Base-by-base conservation (phyloP, 176 grass and related monocot genomes). In the Areca catechu region DNA sequence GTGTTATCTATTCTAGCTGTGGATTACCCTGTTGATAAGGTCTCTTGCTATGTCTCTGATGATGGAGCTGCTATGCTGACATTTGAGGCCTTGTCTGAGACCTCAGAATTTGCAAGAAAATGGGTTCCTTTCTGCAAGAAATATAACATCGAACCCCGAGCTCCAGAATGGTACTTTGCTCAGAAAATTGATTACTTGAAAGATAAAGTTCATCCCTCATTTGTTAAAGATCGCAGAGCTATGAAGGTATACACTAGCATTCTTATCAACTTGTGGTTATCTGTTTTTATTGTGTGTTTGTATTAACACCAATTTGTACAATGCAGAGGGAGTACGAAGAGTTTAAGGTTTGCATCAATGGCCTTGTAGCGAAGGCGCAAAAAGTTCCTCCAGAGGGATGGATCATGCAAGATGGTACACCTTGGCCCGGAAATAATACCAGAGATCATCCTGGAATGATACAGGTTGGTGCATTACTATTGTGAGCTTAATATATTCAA, bases 401-500 rank as follows among this genome's bases (percentile, higher is more conserved):
- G 92, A 91, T 97, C 50, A 97, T 97, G 92, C 92, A 91, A 81
- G 92, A 97, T 82, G 86, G 92, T 51, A 97, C 92, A 64, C 92
- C 86, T 43, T 97, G 92, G 92, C 92, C 92, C 66, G 92, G 92
- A 65, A 97, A 97, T 60, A 97, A 97, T 77, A 97, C 92, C 61
- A 97, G 92, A 69, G 92, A 97, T 74, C 92, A 97, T 85, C 92
- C 92, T 70, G 92, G 92, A 71, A 97, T 97, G 92, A 90, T 97
- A 73, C 92, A 88, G 92, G 92, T 97, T 50, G 51, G 56, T 25
- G 16, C 64, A 60, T 29, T 21, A 48, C 57, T 60, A 15, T 24
- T 19, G 54, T 49, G 74, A 43, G 34, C 34, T 43, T 43, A 62
- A 62, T 24, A 57, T 7, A 79, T 61, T 68, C 34, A 43, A 43